Base-by-base conservation (phyloP, 495 filamentous ascomycete species). In the Annulohypoxylon nitens region DNA sequence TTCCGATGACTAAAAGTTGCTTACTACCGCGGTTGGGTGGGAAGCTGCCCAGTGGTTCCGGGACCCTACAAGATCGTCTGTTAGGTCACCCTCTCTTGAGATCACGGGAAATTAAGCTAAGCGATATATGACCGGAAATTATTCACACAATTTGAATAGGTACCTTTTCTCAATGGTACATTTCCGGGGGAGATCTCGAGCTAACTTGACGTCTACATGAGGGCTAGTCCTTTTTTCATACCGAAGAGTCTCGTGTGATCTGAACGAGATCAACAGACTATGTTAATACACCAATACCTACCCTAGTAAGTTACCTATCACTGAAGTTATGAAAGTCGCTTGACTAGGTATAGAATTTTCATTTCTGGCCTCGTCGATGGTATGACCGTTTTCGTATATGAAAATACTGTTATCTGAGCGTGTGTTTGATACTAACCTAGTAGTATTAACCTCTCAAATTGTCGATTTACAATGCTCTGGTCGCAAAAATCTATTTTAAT, bases 1-100 rank as follows among this genome's bases (percentile, higher is more conserved):
- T 30, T 64, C 67, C 58, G 67, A 65, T 53, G 64, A 61, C 36
- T 55, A 34, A 70, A 61, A 51, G 23, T 37, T 58, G 33, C 61
- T 67, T 72, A 59, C 33, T 36, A 47, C 67, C 58, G 3, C 63
- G 53, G 20, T 57, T 60, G 36, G 26, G 51, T 67, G 51, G 63
- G 62, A 51, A 63, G 20, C 26, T 36, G 50, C 12, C 53, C 20
- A 23, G 20, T 23, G 20, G 0, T 23, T 33, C 43, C 66, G 59
- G 12, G 55, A 41, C 66, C 67, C 43, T 70, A 53, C 43, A 59
- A 41, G 36, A 23, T 23, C n/a, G n/a, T n/a, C n/a, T n/a, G n/a
- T n/a, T n/a, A 59, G 61, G 39, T 41, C 23, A 34, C 23, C 39
- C 20, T 30, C 36, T 41, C n/a, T 0, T 6, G 33, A 16, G 2